Evolutionary conservation across 257 asterid species (phyloP).

Genomic region (Solanum rostratum): DNA sequence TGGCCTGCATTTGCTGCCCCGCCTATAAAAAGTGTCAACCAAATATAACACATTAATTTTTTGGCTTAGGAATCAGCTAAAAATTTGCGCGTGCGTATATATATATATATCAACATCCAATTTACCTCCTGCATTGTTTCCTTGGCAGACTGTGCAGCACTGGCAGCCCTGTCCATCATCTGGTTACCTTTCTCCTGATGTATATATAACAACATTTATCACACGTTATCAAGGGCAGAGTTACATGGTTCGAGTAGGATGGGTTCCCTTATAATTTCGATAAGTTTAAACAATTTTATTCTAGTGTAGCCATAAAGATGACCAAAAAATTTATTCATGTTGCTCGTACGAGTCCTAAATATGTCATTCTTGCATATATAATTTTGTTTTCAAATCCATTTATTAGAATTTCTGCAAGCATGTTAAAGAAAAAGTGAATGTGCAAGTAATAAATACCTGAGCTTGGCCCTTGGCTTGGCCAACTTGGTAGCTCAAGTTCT

Average conservation of each 20-base stretch:
- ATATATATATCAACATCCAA: not conserved
- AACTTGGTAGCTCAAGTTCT: constrained; percentile 18
- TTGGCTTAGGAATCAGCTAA: not conserved
- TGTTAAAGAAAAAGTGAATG: not conserved
- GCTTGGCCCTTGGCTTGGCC: constrained; percentile 28
- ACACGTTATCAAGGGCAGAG: not conserved
- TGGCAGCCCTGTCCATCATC: constrained; percentile 22
- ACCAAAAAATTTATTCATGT: not conserved
- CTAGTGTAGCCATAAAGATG: not conserved
- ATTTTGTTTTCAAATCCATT: not conserved
- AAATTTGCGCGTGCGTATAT: not conserved
- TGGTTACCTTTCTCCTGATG: constrained; percentile 30
- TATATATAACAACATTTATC: not conserved
- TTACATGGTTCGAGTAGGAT: not conserved
- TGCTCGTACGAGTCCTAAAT: not conserved
- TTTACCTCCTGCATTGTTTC: constrained; percentile 19
- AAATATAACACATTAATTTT: not conserved
- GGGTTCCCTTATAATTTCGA: too few relatives aligned
- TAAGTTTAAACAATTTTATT: too few relatives aligned
- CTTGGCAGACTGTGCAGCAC: constrained; percentile 25
- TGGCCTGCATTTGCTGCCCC: constrained; percentile 20
- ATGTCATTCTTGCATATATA: not conserved
- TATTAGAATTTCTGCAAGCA: not conserved
- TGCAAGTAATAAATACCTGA: constrained; percentile 6
- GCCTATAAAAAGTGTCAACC: not conserved